Evolutionary conservation across 305 asterid genomes (phyloP), one percentile per base, ranked within the genome.

Genomic region (Rubia tinctorum): DNA sequence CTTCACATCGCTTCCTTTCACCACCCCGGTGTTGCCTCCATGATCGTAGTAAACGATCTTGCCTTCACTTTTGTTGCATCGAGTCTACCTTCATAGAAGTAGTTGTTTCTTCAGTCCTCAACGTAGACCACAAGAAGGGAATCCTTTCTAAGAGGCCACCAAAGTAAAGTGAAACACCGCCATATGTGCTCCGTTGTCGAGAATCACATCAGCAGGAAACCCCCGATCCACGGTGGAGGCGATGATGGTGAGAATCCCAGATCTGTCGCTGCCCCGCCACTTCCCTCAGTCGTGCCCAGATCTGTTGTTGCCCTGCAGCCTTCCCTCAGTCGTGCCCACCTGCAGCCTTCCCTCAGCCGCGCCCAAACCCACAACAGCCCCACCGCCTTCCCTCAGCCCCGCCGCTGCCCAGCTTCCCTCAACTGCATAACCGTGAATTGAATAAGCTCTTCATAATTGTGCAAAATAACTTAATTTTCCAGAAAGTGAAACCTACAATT

Each of bases 191-290:
- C 93, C 88, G 71, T 94, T 95, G 1, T 97, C 99, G 40, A 94
- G 90, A 55, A 83, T 34, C 15, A 85, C 97, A 76, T 91, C 96
- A 3, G 99, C 99, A 0, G 99, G 99, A 45, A 94, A 94, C 47
- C 91, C 97, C n/a, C 99, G 80, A 65, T 94, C 99, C 27, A 94
- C 80, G 0, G 99, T 94, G 17, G 99, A 90, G 40, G 99, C 99
- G 34, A 97, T 97, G 14, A 94, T 97, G 0, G 99, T 94, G 75
- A 94, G 81, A 59, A 94, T 89, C 99, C 99, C n/a, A n/a, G n/a
- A n/a, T n/a, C n/a, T n/a, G n/a, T n/a, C n/a, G n/a, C n/a, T n/a
- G n/a, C n/a, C n/a, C n/a, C n/a, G n/a, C n/a, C n/a, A n/a, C n/a
- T n/a, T n/a, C n/a, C n/a, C n/a, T n/a, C n/a, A n/a, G n/a, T n/a